Evolutionary conservation across 257 asterid genomes (phyloP), one percentile per base, ranked within the genome.

Genomic region (Datura wrightii): DNA sequence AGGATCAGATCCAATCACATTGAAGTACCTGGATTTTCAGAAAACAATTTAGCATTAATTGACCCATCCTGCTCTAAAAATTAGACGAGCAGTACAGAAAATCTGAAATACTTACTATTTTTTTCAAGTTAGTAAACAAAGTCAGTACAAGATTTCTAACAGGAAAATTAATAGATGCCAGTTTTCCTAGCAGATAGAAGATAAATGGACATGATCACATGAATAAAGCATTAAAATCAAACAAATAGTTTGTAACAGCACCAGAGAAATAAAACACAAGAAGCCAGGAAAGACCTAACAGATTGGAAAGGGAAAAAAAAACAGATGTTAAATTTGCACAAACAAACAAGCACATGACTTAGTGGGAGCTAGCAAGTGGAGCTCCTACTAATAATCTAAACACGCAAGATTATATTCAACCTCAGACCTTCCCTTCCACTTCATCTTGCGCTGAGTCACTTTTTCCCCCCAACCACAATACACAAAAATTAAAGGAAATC

Each of bases 1-100:
- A 5, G 98, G 98, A 87, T 93, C 98, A 11, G 98, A 95, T 85
- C 92, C 92, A 82, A 89, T 89, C 81, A 89, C 92, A 79, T 89
- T 89, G 86, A 89, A 89, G 90, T 90, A 90, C 66, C 90, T 88
- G 87, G 10, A 86, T 83, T 83, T 84, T 48, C 63, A 60, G 86
- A 86, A 58, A 79, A 66, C 39, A 9, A 79, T 74, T 70, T 37
- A 54, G 55, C 60, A 39, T 81, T 79, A 71, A 5, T 74, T 2
- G 6, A 74, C 60, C 81, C 58, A 72, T 74, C 31, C 31, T 66
- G 74, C 74, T 14, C 24, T 65, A 66, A 66, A 66, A 36, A 36
- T 36, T 66, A 66, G 19, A 36, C 19, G 19, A 66, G 74, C 24
- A 36, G 74, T 36, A 14, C 19, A 66, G 74, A 66, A 37, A n/a